Evolutionary conservation across 768 basidiomycete genomes (phyloP).

Genomic region (Tricholoma hemisulphureum): DNA sequence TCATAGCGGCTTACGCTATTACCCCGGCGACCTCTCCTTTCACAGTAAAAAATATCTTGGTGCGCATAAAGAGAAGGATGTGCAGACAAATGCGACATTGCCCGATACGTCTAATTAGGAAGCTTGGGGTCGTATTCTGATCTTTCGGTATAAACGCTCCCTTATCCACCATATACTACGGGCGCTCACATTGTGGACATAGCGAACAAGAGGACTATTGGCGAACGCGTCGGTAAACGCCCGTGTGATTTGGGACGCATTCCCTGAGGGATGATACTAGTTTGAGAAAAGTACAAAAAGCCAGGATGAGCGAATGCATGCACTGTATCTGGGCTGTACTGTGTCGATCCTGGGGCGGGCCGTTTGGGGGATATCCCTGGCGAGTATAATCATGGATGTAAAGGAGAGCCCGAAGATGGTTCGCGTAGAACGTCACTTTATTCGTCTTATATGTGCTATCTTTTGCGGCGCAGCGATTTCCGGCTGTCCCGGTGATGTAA

Average conservation of each 20-base stretch:
- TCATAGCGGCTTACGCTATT: conserved; percentile 18
- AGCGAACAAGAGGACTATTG: not conserved
- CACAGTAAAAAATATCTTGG: conserved; percentile 23
- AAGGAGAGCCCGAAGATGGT: no score
- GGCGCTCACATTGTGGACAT: not conserved
- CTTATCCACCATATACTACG: not conserved
- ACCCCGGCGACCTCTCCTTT: conserved; percentile 21
- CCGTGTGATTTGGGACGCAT: not conserved
- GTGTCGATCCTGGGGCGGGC: not conserved
- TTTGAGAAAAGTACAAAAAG: not conserved
- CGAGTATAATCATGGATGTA: not conserved
- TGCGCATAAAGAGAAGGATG: conserved; percentile 17
- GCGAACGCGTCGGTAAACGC: not conserved
- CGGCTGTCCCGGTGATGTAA: not conserved
- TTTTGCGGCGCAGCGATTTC: not conserved
- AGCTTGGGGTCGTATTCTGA: not conserved
- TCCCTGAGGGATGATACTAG: not conserved
- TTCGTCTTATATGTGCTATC: not conserved
- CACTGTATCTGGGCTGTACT: not conserved
- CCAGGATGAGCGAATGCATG: not conserved
- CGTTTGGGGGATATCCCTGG: not conserved
- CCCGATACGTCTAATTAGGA: not conserved
- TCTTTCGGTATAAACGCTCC: not conserved
- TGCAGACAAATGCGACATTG: not conserved
- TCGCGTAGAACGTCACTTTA: not conserved